Conservation (phyloP, 2,329 filamentous ascomycete species). For the Monosporascus ibericus region DNA sequence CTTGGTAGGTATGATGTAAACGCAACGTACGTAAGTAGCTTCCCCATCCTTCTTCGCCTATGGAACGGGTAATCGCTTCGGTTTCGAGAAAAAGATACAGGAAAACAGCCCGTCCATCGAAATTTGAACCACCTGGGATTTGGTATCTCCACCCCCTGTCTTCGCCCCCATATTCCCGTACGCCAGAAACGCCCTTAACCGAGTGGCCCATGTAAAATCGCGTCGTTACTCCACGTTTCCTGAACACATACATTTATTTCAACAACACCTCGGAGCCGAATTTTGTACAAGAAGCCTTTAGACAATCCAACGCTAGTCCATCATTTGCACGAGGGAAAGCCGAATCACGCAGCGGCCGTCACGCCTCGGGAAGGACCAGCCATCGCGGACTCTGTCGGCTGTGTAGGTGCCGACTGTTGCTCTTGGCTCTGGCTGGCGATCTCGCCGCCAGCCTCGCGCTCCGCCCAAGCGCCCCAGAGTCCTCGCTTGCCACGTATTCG, state of each 20-base stretch:
- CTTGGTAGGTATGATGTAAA: too few species aligned
- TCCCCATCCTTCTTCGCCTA: too few species aligned
- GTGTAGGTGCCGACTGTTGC: conserved; percentile 21
- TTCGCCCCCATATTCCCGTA: conserved; percentile 9
- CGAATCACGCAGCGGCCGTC: conserved; percentile 22
- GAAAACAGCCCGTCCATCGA: conserved; percentile 9
- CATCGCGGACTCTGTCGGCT: conserved; percentile 27
- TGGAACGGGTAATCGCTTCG: too few species aligned
- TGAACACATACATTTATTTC: conserved; percentile 16
- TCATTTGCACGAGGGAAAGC: conserved; percentile 1
- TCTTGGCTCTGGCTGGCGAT: conserved; percentile 46
- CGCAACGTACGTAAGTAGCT: too few species aligned
- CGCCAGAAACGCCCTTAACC: conserved; percentile 24
- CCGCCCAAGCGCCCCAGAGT: conserved; percentile 97
- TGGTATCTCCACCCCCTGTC: conserved; percentile 26
- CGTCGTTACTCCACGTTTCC: conserved; percentile 6
- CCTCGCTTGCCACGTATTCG: conserved; percentile 84
- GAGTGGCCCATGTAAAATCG: background rate
- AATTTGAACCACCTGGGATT: conserved; percentile 23
- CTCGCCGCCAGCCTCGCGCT: conserved; percentile 62
- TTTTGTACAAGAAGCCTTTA: conserved; percentile 29
- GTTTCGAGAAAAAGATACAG: background rate
- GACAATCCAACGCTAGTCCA: conserved; percentile 8
- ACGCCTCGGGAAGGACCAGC: conserved; percentile 24
- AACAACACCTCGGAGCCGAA: conserved; percentile 17